Conservation (phyloP, 1,284 basidiomycete genomes). For the Ustilago hordei region DNA sequence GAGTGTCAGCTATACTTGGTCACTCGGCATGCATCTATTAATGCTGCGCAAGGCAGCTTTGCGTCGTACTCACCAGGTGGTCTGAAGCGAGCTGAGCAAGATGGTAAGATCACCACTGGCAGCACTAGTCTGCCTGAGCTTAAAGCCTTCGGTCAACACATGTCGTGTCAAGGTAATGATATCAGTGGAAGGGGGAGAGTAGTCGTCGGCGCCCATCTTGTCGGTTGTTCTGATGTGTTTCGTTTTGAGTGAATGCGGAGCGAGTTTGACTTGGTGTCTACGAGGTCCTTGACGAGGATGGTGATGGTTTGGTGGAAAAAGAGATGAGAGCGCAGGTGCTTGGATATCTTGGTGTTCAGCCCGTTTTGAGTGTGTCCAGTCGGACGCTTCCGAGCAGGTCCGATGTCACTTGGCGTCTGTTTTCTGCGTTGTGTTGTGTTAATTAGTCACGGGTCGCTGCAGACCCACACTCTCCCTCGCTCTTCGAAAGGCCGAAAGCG, state of each 20-base stretch:
- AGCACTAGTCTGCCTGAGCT: constrained; percentile 43
- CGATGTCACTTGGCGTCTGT: constrained; percentile 16
- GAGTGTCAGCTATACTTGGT: not conserved
- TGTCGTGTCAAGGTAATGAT: constrained; percentile 68
- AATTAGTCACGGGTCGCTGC: constrained; percentile 22
- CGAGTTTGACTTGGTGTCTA: not conserved
- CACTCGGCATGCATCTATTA: not conserved
- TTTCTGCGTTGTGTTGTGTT: constrained; percentile 2
- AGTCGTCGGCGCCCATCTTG: constrained; percentile 56
- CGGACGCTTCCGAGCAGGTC: constrained; percentile 23
- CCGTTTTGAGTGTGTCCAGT: not conserved
- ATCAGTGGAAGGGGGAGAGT: constrained; percentile 61
- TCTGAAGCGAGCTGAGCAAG: constrained; percentile 93
- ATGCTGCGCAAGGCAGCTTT: not conserved
- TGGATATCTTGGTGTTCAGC: not conserved
- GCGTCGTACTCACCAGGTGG: constrained; percentile 71
- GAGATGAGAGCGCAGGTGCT: not conserved
- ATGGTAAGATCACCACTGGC: constrained; percentile 87
- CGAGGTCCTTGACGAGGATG: not conserved
- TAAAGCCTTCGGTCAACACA: constrained; percentile 66
- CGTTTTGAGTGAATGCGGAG: not conserved
- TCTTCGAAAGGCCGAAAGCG: constrained; percentile 3
- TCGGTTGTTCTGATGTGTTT: not conserved
- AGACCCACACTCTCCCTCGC: not conserved
- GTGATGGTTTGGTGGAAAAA: constrained; percentile 1